phyloP scores from a whole-genome alignment of 129 eudicot genomes.

The Tagetes erecta region DNA sequence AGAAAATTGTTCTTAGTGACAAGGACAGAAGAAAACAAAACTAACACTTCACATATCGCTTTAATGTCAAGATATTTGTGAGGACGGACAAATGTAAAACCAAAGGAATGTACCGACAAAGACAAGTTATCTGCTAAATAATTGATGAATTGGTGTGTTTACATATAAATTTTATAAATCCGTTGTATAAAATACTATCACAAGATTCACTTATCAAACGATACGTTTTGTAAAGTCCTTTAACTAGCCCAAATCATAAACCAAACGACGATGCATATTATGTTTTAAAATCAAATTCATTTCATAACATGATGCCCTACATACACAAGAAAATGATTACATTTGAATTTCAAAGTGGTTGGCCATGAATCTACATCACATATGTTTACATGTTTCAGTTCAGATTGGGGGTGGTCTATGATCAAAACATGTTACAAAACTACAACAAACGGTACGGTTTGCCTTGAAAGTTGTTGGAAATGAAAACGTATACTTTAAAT shows the following conservation, averaged over 20 bases:
- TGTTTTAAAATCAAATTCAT: conserved; percentile 6
- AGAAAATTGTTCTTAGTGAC: too few relatives aligned
- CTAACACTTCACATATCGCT: too few relatives aligned
- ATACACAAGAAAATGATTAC: conserved; percentile 18
- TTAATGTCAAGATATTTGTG: too few relatives aligned
- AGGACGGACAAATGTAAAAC: too few relatives aligned
- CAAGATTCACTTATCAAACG: too few relatives aligned
- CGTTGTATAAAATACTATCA: too few relatives aligned
- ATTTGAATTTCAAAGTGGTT: conserved; percentile 20
- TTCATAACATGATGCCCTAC: conserved; percentile 11
- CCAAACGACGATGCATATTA: not conserved
- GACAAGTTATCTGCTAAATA: too few relatives aligned
- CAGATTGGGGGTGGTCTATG: not conserved
- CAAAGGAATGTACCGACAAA: too few relatives aligned
- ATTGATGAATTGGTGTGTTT: too few relatives aligned
- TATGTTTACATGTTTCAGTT: conserved; percentile 24
- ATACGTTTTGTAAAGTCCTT: too few relatives aligned
- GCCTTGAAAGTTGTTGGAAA: conserved; percentile 31
- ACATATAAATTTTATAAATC: too few relatives aligned
- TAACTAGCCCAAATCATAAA: not conserved
- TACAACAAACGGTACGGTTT: conserved; percentile 21
- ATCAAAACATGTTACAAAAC: conserved; percentile 24
- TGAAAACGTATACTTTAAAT: conserved; percentile 25
- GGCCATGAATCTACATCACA: conserved; percentile 27
- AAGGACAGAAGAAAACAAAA: too few relatives aligned